phyloP scores from a whole-genome alignment of 352 stramenopile genomes.

The Globisporangium ultimum region DNA sequence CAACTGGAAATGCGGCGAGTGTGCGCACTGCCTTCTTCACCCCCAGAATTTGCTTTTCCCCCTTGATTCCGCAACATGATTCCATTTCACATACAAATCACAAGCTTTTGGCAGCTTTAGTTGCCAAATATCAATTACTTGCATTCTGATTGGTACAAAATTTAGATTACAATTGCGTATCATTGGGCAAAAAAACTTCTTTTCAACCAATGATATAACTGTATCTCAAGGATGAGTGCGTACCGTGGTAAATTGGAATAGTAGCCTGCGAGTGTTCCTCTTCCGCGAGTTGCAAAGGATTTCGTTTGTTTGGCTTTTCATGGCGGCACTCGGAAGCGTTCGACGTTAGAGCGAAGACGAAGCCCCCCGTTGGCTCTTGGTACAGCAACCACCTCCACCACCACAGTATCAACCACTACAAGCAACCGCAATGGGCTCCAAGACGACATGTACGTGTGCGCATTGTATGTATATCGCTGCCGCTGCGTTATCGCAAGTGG shows the following conservation, averaged over 20 bases:
- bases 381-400: not conserved
- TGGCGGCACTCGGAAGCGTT: not conserved
- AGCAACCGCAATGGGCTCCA: slow-evolving; percentile 24
- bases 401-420: not conserved
- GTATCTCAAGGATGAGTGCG: too few relatives aligned
- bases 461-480: not conserved
- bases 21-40: too few relatives aligned
- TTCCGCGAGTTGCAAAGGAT: not conserved
- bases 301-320: slow-evolving; percentile 3
- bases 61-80: slow-evolving; percentile 3
- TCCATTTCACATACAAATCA: too few relatives aligned
- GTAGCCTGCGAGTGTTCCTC: not conserved
- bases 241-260: too few relatives aligned
- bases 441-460: slow-evolving; percentile 32
- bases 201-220: too few relatives aligned
- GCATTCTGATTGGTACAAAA: too few relatives aligned
- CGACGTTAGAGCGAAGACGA: not conserved
- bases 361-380: too few relatives aligned
- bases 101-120: not conserved
- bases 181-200: too few relatives aligned
- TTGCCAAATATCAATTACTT: not conserved
- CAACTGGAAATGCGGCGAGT: too few relatives aligned
- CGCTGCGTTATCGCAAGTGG: too few relatives aligned
- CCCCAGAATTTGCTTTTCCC: not conserved
- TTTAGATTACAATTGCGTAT: too few relatives aligned